Evolutionary conservation across 2,329 filamentous ascomycete genomes (phyloP).

Genomic region (Clarireedia sp.): DNA sequence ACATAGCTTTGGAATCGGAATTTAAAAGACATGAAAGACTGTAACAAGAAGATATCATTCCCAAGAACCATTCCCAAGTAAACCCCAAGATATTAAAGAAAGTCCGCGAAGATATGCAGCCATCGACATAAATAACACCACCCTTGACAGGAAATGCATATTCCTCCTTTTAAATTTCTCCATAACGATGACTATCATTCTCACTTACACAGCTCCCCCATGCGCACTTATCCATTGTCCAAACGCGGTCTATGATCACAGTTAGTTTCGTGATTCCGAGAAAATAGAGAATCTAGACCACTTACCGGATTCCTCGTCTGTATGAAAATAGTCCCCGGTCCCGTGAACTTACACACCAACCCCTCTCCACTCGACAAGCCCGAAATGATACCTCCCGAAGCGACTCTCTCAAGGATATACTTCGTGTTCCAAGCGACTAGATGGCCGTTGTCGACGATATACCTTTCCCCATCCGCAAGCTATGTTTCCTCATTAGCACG

Average conservation of each 20-base stretch:
- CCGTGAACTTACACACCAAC: constrained; percentile 88
- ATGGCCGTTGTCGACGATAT: constrained; percentile 89
- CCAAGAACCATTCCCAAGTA: too few species aligned
- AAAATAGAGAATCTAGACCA: constrained; percentile 17
- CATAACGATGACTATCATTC: not conserved
- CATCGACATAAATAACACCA: too few species aligned
- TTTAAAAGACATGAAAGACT: too few species aligned
- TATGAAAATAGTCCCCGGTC: constrained; percentile 83
- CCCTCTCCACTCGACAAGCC: constrained; percentile 75
- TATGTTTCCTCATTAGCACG: not conserved
- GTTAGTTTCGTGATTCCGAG: not conserved
- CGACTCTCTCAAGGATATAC: constrained; percentile 82
- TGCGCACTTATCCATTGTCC: constrained; percentile 5
- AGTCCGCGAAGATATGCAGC: too few species aligned
- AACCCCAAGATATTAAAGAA: too few species aligned
- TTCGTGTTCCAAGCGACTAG: constrained; percentile 96
- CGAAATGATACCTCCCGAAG: constrained; percentile 90
- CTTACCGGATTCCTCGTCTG: constrained; percentile 80
- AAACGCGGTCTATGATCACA: not conserved
- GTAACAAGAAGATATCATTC: too few species aligned
- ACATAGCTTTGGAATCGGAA: too few species aligned
- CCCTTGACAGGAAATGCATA: too few species aligned
- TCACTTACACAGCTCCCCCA: not conserved
- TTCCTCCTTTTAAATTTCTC: too few species aligned
- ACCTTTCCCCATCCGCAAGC: constrained; percentile 66